These are phyloP conservation scores for Parasitella parasitica DNA, from an alignment of 371 early-diverging fungal genomes.

Conservation along the genomic window DNA sequence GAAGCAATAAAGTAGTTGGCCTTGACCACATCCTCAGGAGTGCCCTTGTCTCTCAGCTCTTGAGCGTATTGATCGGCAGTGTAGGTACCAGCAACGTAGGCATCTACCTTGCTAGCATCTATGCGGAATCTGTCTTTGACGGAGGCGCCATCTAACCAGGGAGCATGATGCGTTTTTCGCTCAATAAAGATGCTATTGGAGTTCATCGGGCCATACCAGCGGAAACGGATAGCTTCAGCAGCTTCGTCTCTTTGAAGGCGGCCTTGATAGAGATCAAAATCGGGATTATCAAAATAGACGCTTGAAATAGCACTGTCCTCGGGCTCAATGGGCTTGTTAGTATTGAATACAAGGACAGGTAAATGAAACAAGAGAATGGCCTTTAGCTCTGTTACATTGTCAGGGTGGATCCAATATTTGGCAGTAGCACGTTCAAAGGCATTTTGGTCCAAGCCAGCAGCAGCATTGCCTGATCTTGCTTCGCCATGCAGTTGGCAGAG, in stretches of 20 bases:
- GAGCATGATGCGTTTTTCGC: conserved; percentile 97
- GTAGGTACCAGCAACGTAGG: conserved; percentile 79
- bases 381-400: conserved; percentile 96
- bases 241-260: conserved; percentile 92
- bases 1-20: conserved; percentile 71
- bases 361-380: conserved; percentile 90
- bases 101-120: conserved; percentile 88
- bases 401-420: conserved; percentile 99
- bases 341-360: conserved; percentile 91
- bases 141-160: conserved; percentile 96
- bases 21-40: conserved; percentile 71
- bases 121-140: conserved; percentile 95
- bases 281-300: conserved; percentile 94
- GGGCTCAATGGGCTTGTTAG: conserved; percentile 65
- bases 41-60: conserved; percentile 76
- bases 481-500: conserved; percentile 78
- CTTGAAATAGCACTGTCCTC: conserved; percentile 90
- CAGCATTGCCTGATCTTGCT: conserved; percentile 50
- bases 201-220: conserved; percentile 80
- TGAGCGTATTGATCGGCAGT: conserved; percentile 71
- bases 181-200: conserved; percentile 86
- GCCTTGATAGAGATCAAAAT: conserved; percentile 89
- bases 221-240: conserved; percentile 89
- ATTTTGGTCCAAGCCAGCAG: conserved; percentile 63
- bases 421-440: conserved; percentile 86